Base-by-base conservation (phyloP, 208 protist genomes). In the Wallacemonas sp. region DNA sequence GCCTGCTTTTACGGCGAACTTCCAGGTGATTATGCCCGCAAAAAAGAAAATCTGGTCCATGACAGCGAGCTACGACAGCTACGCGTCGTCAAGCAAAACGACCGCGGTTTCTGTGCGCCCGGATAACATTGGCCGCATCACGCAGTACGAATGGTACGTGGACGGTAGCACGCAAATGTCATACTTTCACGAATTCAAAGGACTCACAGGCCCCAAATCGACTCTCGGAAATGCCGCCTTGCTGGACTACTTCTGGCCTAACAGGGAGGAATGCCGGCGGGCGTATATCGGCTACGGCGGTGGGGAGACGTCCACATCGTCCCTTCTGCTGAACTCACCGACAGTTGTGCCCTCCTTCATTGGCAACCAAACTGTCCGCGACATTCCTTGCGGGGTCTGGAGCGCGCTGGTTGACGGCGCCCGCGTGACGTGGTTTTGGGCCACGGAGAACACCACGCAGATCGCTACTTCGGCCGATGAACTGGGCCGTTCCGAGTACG, bases 351-450 rank as follows among this genome's bases (percentile, higher is more conserved):
- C 75, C 24, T 66, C 72, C 30, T 82, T 74, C 44, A 31, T 85
- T 44, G 79, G 79, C 27, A 79, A 68, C 42, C 67, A 82, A 36
- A 77, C 54, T 15, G 75, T 82, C 45, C 74, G 79, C 39, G 66
- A 67, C 47, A 70, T 84, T 24, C 66, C 74, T 33, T 84, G 74
- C 38, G 55, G 63, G 1, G 74, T 80, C 46, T 84, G 79, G 79
- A 36, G 66, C 38, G 34, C 75, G 3, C 49, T 55, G 26, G 27
- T 65, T n/a, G 26, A 55, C n/a, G 75, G 75, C 22, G 60, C 55
- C 17, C 70, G 46, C 21, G 64, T 77, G 19, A 79, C 51, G 53
- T 85, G 79, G 79, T 81, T 70, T 64, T 85, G 74, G 74, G 62
- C 75, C 14, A 55, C 54, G 17, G 22, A 33, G 3, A 39, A 41